phyloP scores from a whole-genome alignment of 371 early-diverging fungal species.

The Astathelohania contejeani region DNA sequence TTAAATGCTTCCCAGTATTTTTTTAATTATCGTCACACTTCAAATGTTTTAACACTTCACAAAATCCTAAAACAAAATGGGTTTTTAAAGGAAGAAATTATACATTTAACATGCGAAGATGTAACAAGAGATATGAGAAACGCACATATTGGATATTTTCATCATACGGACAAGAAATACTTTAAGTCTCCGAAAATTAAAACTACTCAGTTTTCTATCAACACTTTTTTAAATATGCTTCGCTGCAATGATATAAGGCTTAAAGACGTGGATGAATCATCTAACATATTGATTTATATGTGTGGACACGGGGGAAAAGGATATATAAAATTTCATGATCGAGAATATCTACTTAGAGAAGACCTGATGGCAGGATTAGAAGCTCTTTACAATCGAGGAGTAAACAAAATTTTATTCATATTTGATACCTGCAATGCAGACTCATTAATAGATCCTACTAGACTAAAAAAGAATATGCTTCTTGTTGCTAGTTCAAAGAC shows the following conservation, averaged over 20 bases:
- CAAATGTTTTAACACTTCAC: conserved; percentile 16
- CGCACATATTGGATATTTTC: conserved; percentile 1
- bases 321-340: conserved; percentile 44
- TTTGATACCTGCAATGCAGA: conserved; percentile 51
- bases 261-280: conserved; percentile 16
- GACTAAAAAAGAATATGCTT: conserved; percentile 32
- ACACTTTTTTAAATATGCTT: conserved; percentile 40
- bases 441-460: conserved; percentile 29
- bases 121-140: conserved; percentile 21
- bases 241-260: conserved; percentile 28
- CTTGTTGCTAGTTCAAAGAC: conserved; percentile 31
- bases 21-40: conserved; percentile 24
- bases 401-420: conserved; percentile 41
- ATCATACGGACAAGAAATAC: conserved; percentile 11
- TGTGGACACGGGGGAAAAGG: conserved; percentile 49
- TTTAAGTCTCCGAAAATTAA: conserved; percentile 17
- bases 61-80: conserved; percentile 9
- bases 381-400: conserved; percentile 18
- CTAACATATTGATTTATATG: conserved; percentile 49
- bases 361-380: conserved; percentile 42
- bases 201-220: conserved; percentile 8
- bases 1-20: conserved; percentile 16
- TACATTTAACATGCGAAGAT: conserved; percentile 7
- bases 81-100: conserved; percentile 7
- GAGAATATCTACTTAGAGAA: conserved; percentile 34